Base-by-base conservation (phyloP, 163 green algal species). In the Scenedesmus sp. region DNA sequence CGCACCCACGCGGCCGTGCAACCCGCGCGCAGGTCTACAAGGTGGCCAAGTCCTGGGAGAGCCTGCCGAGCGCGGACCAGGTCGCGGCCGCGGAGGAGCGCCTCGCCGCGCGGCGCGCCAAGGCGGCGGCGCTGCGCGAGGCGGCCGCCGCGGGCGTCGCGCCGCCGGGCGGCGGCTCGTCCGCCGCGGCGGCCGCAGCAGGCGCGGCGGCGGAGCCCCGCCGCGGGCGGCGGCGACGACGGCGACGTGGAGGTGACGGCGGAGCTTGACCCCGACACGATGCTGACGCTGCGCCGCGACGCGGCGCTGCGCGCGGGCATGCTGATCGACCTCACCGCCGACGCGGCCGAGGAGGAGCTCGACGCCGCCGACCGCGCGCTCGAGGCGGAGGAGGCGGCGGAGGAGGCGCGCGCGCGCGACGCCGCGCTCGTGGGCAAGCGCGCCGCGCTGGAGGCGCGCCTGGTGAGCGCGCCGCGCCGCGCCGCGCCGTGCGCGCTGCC, bases 11-110 rank as follows among this genome's bases (percentile, higher is more conserved):
- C n/a, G n/a, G n/a, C n/a, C n/a, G n/a, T n/a, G n/a, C n/a, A n/a
- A n/a, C n/a, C n/a, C n/a, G n/a, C n/a, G n/a, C 47, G 48, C 86
- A 90, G 86, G 48, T 91, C 48, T 88, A 82, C 69, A 67, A 81
- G 14, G 78, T 75, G 7, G 76, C 82, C n/a, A 58, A 83, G 60
- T 48, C 28, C 3, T 92, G 87, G 87, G 70, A 84, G n/a, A 28
- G 63, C 34, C 83, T 87, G 77, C 74, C 57, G 28, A 36, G 53
- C 1, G 67, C 67, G 5, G 70, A 82, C 0, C 29, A 86, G 29
- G 50, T 77, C 42, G 76, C 73, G 28, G 60, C 77, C 42, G 47
- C 51, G 20, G 13, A 39, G 54, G 51, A 44, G 17, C 33, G 33
- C 7, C 44, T 22, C 26, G 31, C 18, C 7, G 26, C 9, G 39